Percentiles rank a stretch among this genome's conserved stretches.
Evolutionary conservation across 164 flowering plant species (phyloP).

Genomic region (Umbellularia californica): DNA sequence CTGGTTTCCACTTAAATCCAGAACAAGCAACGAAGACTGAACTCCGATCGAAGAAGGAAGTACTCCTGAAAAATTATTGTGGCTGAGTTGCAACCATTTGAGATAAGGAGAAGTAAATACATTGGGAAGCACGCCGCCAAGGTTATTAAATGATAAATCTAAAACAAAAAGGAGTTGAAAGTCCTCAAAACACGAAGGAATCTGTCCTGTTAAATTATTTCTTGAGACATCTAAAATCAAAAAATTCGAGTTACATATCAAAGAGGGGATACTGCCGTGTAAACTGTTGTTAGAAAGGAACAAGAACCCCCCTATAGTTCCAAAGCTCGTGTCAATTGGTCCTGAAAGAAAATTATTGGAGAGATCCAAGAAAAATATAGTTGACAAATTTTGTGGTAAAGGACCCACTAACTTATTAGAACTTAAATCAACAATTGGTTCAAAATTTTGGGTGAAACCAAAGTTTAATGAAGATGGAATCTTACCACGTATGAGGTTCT

Average conservation of each 20-base stretch:
- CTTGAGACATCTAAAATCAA: background rate
- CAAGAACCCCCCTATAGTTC: fast-evolving
- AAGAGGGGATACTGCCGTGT: background rate
- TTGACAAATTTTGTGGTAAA: background rate
- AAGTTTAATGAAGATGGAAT: no score
- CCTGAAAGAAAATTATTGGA: background rate
- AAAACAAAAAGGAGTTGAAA: background rate
- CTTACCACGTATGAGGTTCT: no score
- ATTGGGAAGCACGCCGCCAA: background rate
- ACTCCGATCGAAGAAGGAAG: conserved; percentile 1
- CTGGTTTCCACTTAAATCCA: conserved; percentile 6
- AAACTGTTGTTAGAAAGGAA: no score
- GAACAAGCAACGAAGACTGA: background rate
- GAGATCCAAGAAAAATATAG: background rate
- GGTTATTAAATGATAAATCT: conserved; percentile 7
- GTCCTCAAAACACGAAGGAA: conserved; percentile 12
- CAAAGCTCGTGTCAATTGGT: background rate
- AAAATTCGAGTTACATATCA: background rate
- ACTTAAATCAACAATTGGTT: background rate
- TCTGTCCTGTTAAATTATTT: conserved; percentile 11
- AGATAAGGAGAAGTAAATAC: background rate
- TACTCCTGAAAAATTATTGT: conserved; percentile 1
- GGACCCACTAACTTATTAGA: background rate
- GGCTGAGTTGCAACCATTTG: background rate
- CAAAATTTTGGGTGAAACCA: no score